phyloP scores from a whole-genome alignment of 2,329 filamentous ascomycete genomes.

The Onygena corvina region DNA sequence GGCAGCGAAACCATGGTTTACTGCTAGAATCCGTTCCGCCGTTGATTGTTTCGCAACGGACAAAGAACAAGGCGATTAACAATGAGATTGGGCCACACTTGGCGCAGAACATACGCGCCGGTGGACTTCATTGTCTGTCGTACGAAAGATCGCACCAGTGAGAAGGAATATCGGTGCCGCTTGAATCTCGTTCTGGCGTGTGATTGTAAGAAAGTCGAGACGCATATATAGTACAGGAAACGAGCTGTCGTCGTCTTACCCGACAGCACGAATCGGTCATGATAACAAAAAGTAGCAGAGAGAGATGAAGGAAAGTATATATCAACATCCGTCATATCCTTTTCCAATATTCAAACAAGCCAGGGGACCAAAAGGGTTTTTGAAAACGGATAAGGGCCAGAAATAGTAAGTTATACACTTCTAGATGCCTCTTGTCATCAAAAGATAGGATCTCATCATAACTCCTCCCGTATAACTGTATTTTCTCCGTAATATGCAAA shows the following conservation, averaged over 20 bases:
- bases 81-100: no score
- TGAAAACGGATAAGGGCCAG: not conserved
- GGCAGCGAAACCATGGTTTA: no score
- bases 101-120: not conserved
- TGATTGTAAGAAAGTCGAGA: not conserved
- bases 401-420: no score
- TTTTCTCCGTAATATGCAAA: no score
- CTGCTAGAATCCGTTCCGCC: no score
- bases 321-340: not conserved
- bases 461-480: no score
- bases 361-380: not conserved
- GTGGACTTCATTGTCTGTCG: no score
- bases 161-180: not conserved
- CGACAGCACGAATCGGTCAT: not conserved
- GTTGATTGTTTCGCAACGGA: no score
- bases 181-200: not conserved
- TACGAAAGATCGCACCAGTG: no score
- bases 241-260: not conserved
- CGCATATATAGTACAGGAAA: slow-evolving; percentile 2
- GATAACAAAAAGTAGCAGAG: not conserved
- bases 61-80: no score
- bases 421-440: no score
- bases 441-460: no score
- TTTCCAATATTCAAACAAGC: slow-evolving; percentile 1
- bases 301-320: not conserved